Base-by-base conservation (phyloP, 2,329 filamentous ascomycete genomes). In the Xylaria sp. region DNA sequence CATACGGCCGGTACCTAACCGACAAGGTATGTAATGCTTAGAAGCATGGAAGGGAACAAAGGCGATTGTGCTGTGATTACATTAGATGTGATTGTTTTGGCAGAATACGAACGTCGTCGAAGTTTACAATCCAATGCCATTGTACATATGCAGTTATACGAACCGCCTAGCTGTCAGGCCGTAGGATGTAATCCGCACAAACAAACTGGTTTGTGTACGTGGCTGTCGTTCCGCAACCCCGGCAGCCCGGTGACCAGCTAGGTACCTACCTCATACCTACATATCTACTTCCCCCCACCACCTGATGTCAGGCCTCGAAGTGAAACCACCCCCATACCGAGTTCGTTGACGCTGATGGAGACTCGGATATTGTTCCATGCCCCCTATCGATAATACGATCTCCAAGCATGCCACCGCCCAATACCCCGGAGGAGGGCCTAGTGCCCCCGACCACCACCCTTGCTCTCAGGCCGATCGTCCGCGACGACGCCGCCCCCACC, bases 371-470 rank as follows among this genome's bases (percentile, higher is more conserved):
- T 40, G 16, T 11, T 48, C 22, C 42, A 52, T 49, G 50, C 52
- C 48, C 17, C 39, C 49, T 46, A 52, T 51, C 37, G 48, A 41
- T 44, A 50, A 38, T 42, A 45, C 49, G 44, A 26, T 29, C 19
- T 34, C 18, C 48, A 20, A 64, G 50, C 22, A 71, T 71, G 69
- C 69, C 69, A 39, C 69, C 69, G n/a, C 69, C 69, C 39, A 71
- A 71, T 45, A 71, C 69, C 18, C 69, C 69, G 39, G 69, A 71
- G 50, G 69, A 71, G 61, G 68, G 68, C 42, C 54, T 67, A 45
- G 55, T 63, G 24, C 40, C 56, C 7, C 44, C 53, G 8, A 56
- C 60, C 41, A 57, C 67, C 21, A 64, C 63, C 13, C 58, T 69
- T 9, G 63, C 63, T 44, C 61, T 69, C 37, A 63, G 62, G 7